These are phyloP conservation scores for Tricholoma hemisulphureum DNA, from an alignment of 768 basidiomycete genomes.

Conservation along the genomic window DNA sequence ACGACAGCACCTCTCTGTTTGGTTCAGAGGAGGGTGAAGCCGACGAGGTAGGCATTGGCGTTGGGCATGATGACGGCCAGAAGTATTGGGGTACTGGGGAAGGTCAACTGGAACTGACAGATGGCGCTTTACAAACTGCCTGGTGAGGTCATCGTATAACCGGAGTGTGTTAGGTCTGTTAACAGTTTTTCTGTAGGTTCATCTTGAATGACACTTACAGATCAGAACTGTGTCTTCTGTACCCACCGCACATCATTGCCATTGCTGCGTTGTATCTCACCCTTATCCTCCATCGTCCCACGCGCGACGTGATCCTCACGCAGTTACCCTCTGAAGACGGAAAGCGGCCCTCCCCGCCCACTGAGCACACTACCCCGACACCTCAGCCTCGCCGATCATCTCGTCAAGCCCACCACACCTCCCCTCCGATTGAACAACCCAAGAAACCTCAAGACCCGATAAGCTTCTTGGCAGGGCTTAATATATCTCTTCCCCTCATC, in stretches of 20 bases:
- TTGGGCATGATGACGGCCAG: slow-evolving; percentile 50
- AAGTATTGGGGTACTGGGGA: slow-evolving; percentile 82
- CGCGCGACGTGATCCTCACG: slow-evolving; percentile 42
- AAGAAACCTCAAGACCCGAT: slow-evolving; percentile 66
- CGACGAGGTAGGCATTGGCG: slow-evolving; percentile 51
- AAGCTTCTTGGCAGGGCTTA: slow-evolving; percentile 80
- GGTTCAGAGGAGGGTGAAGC: slow-evolving; percentile 53
- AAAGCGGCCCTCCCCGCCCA: slow-evolving; percentile 4
- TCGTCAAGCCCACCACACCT: slow-evolving; percentile 36
- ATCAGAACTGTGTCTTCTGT: slow-evolving; percentile 88
- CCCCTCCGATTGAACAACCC: slow-evolving; percentile 23
- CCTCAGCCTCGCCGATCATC: slow-evolving; percentile 56
- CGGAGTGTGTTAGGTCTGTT: background rate
- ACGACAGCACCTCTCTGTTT: slow-evolving; percentile 35
- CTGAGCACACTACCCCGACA: slow-evolving; percentile 16
- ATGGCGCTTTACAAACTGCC: slow-evolving; percentile 81
- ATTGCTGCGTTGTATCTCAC: slow-evolving; percentile 90
- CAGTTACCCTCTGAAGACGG: slow-evolving; percentile 35
- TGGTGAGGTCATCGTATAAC: slow-evolving; percentile 53
- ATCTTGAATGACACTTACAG: slow-evolving; percentile 96
- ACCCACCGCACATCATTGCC: slow-evolving; percentile 94
- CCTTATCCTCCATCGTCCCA: slow-evolving; percentile 67
- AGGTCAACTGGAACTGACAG: slow-evolving; percentile 73
- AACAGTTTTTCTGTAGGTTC: slow-evolving; percentile 54
- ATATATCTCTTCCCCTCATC: slow-evolving; percentile 79